Evolutionary conservation across 192 early-diverging fungal species (phyloP).

Genomic region (Dissophora globulifera): DNA sequence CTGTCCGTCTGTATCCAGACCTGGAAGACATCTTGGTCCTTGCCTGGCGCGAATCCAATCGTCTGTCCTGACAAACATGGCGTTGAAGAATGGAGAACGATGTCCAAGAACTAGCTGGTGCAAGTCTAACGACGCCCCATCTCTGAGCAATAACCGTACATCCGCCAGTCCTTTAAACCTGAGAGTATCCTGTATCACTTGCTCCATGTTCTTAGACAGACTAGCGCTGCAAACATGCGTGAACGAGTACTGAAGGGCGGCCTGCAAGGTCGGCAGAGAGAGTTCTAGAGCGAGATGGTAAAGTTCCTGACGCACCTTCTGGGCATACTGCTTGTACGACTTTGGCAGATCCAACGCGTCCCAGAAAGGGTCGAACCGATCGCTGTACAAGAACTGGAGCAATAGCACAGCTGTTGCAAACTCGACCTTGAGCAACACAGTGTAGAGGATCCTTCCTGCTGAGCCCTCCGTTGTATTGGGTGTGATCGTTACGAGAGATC

Average conservation of each 20-base stretch:
- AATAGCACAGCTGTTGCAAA: constrained; percentile 54
- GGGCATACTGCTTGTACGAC: constrained; percentile 8
- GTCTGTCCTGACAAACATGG: constrained; percentile 61
- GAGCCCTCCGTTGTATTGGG: neutral
- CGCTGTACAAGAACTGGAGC: constrained; percentile 67
- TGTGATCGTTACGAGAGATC: constrained; percentile 22
- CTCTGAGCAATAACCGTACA: constrained; percentile 46
- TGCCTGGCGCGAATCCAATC: constrained; percentile 61
- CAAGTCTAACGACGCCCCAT: constrained; percentile 35
- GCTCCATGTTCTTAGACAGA: constrained; percentile 29
- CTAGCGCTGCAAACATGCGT: constrained; percentile 43
- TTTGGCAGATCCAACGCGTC: constrained; percentile 29
- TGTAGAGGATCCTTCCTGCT: constrained; percentile 12
- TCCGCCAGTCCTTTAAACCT: constrained; percentile 15
- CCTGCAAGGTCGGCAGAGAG: constrained; percentile 49
- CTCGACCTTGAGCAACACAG: constrained; percentile 31
- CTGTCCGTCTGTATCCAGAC: neutral
- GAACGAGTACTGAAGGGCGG: constrained; percentile 53
- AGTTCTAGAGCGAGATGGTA: constrained; percentile 47
- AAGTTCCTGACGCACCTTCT: constrained; percentile 51
- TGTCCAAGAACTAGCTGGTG: constrained; percentile 66
- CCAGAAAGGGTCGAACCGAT: constrained; percentile 58
- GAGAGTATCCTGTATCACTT: constrained; percentile 1
- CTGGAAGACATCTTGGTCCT: neutral
- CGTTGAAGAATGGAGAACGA: constrained; percentile 73